Conservation (phyloP, 495 filamentous ascomycete genomes). For the Platismatia glauca region DNA sequence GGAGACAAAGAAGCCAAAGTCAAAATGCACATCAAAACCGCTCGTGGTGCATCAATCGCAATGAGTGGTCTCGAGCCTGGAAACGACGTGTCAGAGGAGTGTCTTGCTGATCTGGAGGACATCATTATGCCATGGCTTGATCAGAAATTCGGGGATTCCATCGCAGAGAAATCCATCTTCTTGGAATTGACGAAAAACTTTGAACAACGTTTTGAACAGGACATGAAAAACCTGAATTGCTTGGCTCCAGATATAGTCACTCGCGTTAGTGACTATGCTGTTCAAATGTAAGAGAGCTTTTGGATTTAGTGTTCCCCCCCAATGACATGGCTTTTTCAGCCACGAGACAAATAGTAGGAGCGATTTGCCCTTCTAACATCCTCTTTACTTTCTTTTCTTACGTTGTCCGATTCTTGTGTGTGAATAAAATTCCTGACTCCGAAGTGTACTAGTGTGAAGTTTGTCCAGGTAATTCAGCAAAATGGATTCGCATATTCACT, state of each 20-base stretch:
- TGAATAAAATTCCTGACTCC: not conserved
- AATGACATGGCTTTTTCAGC: not conserved
- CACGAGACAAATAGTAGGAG: not conserved
- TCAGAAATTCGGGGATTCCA: constrained; percentile 58
- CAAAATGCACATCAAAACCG: constrained; percentile 87
- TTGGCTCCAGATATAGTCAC: constrained; percentile 73
- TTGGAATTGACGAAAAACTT: constrained; percentile 71
- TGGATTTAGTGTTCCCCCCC: no score
- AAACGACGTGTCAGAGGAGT: constrained; percentile 39
- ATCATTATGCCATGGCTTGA: constrained; percentile 85
- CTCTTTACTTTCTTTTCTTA: not conserved
- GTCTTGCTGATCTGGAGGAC: constrained; percentile 47
- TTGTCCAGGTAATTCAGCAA: constrained; percentile 67
- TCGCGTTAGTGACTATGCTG: constrained; percentile 80
- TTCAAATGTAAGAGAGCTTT: constrained; percentile 33
- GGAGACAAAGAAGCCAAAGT: constrained; percentile 76
- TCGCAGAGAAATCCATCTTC: constrained; percentile 73
- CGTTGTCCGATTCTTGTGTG: no score
- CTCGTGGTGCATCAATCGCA: constrained; percentile 49
- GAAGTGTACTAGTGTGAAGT: constrained; percentile 49
- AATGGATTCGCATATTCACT: constrained; percentile 81
- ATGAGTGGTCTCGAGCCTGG: constrained; percentile 39
- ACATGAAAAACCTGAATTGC: constrained; percentile 81
- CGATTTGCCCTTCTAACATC: not conserved
- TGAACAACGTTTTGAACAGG: constrained; percentile 73